Evolutionary conservation across 2,329 filamentous ascomycete genomes (phyloP), one percentile per base, ranked within the genome.

Genomic region (Alternaria brassicicola): DNA sequence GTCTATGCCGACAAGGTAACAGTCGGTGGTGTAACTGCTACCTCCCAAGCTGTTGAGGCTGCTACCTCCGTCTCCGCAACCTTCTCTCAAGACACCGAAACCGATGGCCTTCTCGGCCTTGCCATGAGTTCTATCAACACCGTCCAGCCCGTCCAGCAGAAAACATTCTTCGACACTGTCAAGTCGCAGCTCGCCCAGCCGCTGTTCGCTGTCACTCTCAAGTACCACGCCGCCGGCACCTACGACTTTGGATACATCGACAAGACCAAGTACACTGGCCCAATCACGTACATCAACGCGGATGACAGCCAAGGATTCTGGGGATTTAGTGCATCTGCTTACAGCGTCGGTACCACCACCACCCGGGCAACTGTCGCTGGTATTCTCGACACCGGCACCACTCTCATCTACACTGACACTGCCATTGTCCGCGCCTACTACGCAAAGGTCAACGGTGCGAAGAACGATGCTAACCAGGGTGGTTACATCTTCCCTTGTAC

Each of bases 381-480:
- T 65, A 90, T 91, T 73, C 86, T 86, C 68, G 89, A 91, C 78
- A 91, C 89, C 2, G 89, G 89, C 52, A 91, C 89, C 55, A 88
- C 88, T 1, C 85, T 91, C 28, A 76, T 90, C 54, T 81, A 89
- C 62, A 76, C 88, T 17, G 85, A 86, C 25, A 72, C 81, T 54
- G 64, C 71, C 30, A 79, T 88, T 58, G 83, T 86, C 62, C 66
- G 76, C 0, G 82, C 79, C 39, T 91, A 90, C 81, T 91, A 89
- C 79, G 71, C 72, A 35, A 71, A 85, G 60, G 82, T 91, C 59
- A 53, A 68, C 7, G 83, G 85, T 3, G 81, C 88, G 0, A 63
- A 77, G 43, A 78, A 86, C 70, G 78, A 81, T 68, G 25, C 61
- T 15, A 63, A 67, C 2, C 76, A 80, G 42, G 88, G 85, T 50